Evolutionary conservation across 345 rosid species (phyloP), one percentile per base, ranked within the genome.

Genomic region (Excoecaria agallocha): DNA sequence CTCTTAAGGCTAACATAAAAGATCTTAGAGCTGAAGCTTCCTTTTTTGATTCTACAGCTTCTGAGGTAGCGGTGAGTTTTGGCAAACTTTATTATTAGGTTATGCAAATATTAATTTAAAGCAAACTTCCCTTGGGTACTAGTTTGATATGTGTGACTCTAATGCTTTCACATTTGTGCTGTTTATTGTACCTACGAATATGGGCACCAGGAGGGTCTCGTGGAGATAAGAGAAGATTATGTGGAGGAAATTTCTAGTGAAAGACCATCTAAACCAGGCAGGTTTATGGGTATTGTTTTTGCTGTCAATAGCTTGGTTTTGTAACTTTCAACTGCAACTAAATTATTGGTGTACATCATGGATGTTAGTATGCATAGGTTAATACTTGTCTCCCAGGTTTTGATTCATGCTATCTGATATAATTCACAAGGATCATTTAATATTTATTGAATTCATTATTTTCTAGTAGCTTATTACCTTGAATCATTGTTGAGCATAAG

Each of bases 191-290:
- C 37, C 12, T 30, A 16, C 17, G 22, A 49, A 60, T 65, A 38
- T 73, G 45, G 69, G 51, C 35, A 61, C 25, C 81, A 93, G 99
- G 98, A 91, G 57, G 99, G 93, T 60, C 85, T 95, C 76, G 86
- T 93, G 74, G 99, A 93, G 89, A 95, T 95, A 75, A 89, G 86
- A 72, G 98, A 94, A 85, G 93, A 93, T 64, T 86, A 87, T 81
- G 85, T 59, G 54, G 92, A 85, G 68, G 90, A 87, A 37, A 81
- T 57, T 68, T 79, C 78, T 70, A 66, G 70, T 11, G 87, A 83
- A 74, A 78, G 6, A 63, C 55, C 24, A 43, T 79, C 86, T 78
- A 79, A 75, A 70, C 77, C 86, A 83, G 87, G 90, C 62, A 79
- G 43, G 78, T 76, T 72, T 41, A 63, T 64, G 55, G 35, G 20